Evolutionary conservation across 1,284 basidiomycete species (phyloP), one percentile per base, ranked within the genome.

Genomic region (Cystobasidiaceae sp.): DNA sequence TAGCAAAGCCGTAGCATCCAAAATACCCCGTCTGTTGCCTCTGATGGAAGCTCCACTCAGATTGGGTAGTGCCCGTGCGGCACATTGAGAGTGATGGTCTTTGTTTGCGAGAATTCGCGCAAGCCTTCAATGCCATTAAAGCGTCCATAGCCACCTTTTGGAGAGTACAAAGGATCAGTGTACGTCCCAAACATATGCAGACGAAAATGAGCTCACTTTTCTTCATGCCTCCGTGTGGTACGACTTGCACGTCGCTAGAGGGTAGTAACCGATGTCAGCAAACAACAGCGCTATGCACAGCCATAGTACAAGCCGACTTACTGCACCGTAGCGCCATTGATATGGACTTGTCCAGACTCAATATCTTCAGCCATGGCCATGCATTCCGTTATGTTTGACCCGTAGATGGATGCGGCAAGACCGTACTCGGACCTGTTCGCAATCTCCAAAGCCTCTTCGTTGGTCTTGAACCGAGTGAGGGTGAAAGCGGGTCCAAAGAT

Each of bases 401-500:
- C 66, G 52, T 72, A 76, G 27, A 76, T 63, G 19, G 67, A 46
- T 1, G 75, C 74, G 0, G 75, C 71, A 0, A 76, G 65, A 37
- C 75, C 75, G 48, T 72, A 71, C 0, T 69, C 69, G 21, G n/a
- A 69, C 19, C 70, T 68, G 65, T 77, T 77, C 11, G 75, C 75
- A 19, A 73, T 69, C 4, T 66, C 44, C 52, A 77, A 66, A 2
- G 74, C 75, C 52, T 73, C 65, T 17, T 70, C 70, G 27, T 65
- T 65, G 17, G 64, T 68, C 62, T 62, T 69, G 64, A 67, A 72
- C 70, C 27, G 70, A 66, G 50, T 73, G 62, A 17, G 73, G 19
- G 9, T 69, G 72, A 73, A 71, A 74, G 77, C 80, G 32, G 85
- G 85, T 1, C 83, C 85, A 71, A 86, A 86, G 13, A 80, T 80